These are phyloP conservation scores for Goffeauzyma gilvescens DNA, from an alignment of 768 basidiomycete genomes.

Conservation along the genomic window DNA sequence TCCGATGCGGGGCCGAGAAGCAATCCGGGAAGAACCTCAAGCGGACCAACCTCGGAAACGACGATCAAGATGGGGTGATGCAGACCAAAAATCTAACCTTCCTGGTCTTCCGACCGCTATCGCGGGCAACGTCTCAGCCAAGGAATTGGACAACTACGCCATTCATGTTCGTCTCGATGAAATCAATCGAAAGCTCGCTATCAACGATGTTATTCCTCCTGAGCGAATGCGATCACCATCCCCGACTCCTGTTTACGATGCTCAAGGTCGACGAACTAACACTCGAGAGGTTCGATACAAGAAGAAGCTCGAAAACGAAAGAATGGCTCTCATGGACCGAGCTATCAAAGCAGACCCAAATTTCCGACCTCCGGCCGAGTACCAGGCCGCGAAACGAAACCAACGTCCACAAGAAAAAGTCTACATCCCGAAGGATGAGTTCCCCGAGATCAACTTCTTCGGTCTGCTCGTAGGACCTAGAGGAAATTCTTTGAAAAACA, in stretches of 20 bases:
- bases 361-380: constrained; percentile 91
- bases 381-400: constrained; percentile 72
- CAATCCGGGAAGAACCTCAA: no score
- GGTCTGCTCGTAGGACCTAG: constrained; percentile 93
- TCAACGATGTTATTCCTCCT: constrained; percentile 89
- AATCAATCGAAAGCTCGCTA: constrained; percentile 80
- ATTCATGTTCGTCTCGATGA: constrained; percentile 90
- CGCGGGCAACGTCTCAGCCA: constrained; percentile 70
- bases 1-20: no score
- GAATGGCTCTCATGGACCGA: constrained; percentile 77
- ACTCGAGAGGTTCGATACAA: constrained; percentile 96
- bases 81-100: constrained; percentile 51
- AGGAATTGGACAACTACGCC: constrained; percentile 93
- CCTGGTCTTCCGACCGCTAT: constrained; percentile 90
- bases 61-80: constrained; percentile 94
- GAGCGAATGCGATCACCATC: constrained; percentile 89
- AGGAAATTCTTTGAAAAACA: constrained; percentile 97
- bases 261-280: constrained; percentile 92
- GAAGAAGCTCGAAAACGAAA: constrained; percentile 50
- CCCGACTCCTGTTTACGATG: constrained; percentile 91
- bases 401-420: constrained; percentile 92
- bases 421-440: constrained; percentile 98
- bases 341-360: constrained; percentile 96
- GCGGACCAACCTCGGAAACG: constrained; percentile 82
- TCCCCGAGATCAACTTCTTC: constrained; percentile 99